A percentile compares a stretch with the other conserved stretches of the same genome.
Conservation (phyloP, 306 rosid species). For the Psophocarpus tetragonolobus region DNA sequence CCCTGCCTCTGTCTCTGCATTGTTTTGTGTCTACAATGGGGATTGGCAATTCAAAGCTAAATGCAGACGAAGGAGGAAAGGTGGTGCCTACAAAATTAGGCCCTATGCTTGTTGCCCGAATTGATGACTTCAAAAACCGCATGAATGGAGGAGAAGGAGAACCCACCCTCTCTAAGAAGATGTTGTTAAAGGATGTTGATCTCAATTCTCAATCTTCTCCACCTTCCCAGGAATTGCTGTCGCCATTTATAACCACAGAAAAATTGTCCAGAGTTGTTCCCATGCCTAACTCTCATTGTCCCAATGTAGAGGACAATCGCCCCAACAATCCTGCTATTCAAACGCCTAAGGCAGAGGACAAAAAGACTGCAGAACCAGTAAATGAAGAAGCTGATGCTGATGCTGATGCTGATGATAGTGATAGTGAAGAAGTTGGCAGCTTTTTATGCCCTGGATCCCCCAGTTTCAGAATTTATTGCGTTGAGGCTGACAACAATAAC, state of each 20-base stretch:
- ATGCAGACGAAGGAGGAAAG: conserved; percentile 27
- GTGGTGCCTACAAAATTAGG: conserved; percentile 39
- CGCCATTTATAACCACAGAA: not conserved
- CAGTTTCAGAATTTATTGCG: conserved; percentile 78
- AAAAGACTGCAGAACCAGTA: not conserved
- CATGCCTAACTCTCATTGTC: not conserved
- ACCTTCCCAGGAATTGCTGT: not conserved
- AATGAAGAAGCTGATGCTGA: not conserved
- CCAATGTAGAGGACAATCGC: not conserved
- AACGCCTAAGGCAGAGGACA: conserved; percentile 7
- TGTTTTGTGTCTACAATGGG: conserved; percentile 53
- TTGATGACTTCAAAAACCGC: conserved; percentile 43
- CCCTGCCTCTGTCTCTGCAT: not conserved
- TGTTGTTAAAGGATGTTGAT: conserved; percentile 43
- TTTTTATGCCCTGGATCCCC: conserved; percentile 59
- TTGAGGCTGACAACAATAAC: conserved; percentile 23
- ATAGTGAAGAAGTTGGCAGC: conserved; percentile 4
- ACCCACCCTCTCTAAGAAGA: conserved; percentile 49
- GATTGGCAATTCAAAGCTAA: conserved; percentile 52
- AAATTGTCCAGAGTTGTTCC: conserved; percentile 39
- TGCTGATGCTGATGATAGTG: conserved; percentile 20
- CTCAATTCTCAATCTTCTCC: conserved; percentile 18
- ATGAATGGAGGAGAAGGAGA: not conserved
- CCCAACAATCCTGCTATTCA: not conserved
- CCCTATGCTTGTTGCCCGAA: conserved; percentile 27